Base-by-base conservation (phyloP, 2,329 filamentous ascomycete species). In the Ophiostoma sp. region DNA sequence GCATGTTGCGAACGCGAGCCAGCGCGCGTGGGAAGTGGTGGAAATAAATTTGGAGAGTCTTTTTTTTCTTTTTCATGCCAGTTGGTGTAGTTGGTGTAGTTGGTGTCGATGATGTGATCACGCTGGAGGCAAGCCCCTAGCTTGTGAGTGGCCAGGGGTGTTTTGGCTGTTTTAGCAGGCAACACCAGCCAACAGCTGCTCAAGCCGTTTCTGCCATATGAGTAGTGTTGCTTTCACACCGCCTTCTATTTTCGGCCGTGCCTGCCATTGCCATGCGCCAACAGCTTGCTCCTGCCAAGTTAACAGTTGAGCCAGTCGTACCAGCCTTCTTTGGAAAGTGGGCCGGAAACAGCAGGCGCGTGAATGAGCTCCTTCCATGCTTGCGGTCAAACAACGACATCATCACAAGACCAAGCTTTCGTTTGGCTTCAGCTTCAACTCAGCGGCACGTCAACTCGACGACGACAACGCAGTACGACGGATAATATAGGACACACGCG, bases 81-180 rank as follows among this genome's bases (percentile, higher is more conserved):
- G n/a, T n/a, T n/a, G 31, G 48, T 15, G 15, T 28, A 9, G 8
- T 42, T 31, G 42, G 42, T 42, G 39, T 11, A 6, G 39, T 70
- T 71, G 69, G 36, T 63, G 66, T 39, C 57, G 57, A 71, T 73
- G 68, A 71, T 57, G 72, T 70, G 68, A 71, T 73, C 66, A 48
- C 42, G 48, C 22, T 68, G 70, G 42, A 33, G 19, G 25, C 57
- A 70, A 42, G 22, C 55, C 52, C 64, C 50, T 66, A 63, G 42
- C 61, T 45, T 39, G 9, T 9, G 25, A 19, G 57, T 19, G 42
- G 57, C n/a, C 61, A 66, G 36, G 36, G 61, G 48, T 25, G 48
- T 45, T 45, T 15, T 22, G 19, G 59, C 17, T 1, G 15, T 17
- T n/a, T 28, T 50, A n/a, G n/a, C n/a, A n/a, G n/a, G n/a, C n/a